Evolutionary conservation across 345 rosid species (phyloP).

Genomic region (Hypericum androsaemum): DNA sequence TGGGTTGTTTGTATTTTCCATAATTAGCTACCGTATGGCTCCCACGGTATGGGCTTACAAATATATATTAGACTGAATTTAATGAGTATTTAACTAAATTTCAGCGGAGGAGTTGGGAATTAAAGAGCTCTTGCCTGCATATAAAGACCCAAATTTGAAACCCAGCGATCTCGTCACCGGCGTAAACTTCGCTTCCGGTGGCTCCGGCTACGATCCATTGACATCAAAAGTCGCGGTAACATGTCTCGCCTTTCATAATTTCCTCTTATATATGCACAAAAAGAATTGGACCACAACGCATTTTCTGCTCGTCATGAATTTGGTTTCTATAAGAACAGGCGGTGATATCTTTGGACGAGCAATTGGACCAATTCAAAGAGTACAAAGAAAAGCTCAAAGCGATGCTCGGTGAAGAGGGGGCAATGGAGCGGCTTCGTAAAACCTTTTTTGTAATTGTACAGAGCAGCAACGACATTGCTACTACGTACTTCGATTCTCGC

Average conservation of each 20-base stretch:
- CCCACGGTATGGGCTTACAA: too few relatives aligned
- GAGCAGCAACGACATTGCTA: conserved; percentile 4
- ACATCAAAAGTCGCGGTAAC: background rate
- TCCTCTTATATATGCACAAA: background rate
- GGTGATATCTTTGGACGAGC: background rate
- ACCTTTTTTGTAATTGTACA: background rate
- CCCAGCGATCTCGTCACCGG: conserved; percentile 3
- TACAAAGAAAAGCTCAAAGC: background rate
- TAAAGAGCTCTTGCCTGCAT: background rate
- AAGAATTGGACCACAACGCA: background rate
- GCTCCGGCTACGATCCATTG: conserved; percentile 1
- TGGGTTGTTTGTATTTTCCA: too few relatives aligned
- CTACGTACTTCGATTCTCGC: conserved; percentile 3
- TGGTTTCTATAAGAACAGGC: background rate
- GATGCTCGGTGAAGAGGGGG: background rate
- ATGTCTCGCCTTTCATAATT: background rate
- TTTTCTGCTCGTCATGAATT: too few relatives aligned
- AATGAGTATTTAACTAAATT: background rate
- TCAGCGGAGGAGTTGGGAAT: conserved; percentile 4
- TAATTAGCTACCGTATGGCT: too few relatives aligned
- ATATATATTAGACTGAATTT: too few relatives aligned
- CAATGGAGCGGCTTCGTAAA: background rate
- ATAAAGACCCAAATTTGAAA: background rate
- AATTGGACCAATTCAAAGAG: background rate
- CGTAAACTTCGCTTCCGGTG: conserved; percentile 4